Evolutionary conservation across 805 yeast genomes (phyloP), one percentile per base, ranked within the genome.

Genomic region (Zygotorulaspora chibaensis): DNA sequence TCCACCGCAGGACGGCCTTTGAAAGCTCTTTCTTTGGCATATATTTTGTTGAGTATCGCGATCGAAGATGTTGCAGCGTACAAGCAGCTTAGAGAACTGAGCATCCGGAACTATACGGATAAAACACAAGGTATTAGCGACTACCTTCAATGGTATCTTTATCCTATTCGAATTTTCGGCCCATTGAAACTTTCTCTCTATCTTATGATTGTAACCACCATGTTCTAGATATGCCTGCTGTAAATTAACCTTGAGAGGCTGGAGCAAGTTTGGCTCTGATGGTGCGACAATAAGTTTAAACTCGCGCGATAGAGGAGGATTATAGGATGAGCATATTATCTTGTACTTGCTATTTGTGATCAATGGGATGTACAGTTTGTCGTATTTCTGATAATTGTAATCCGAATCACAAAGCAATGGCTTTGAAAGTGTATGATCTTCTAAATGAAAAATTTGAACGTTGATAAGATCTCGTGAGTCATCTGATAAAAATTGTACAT

Each of bases 151-250:
- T 6, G n/a, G 23, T 26, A 54, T 25, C 43, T 54, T 51, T 6
- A 42, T 18, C 23, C 55, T 47, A 2, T 47, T 48, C 1, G 46
- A 35, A 3, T 43, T 33, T 12, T 35, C 11, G 2, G 37, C 17
- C 52, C 62, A 58, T 1, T 8, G 6, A 12, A 51, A 38, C 8
- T 41, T 35, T 16, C 35, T 38, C 5, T 35, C 36, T 8, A 40
- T 16, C 15, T 59, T 62, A 28, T 55, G 53, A 5, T 58, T 56
- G 8, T 55, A 40, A 4, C 55, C 57, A n/a, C 63, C 64, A 47
- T 43, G 59, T 20, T 52, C 53, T 8, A 45, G 47, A 37, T 35
- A 54, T 3, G 52, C 46, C 37, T 50, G 46, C 33, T 46, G 38
- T 10, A 56, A 15, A 5, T 35, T 23, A n/a, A 48, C 33, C 15